These are phyloP conservation scores for Aureobasidium leucospermi DNA, from an alignment of 2,329 filamentous ascomycete species.

Conservation along the genomic window DNA sequence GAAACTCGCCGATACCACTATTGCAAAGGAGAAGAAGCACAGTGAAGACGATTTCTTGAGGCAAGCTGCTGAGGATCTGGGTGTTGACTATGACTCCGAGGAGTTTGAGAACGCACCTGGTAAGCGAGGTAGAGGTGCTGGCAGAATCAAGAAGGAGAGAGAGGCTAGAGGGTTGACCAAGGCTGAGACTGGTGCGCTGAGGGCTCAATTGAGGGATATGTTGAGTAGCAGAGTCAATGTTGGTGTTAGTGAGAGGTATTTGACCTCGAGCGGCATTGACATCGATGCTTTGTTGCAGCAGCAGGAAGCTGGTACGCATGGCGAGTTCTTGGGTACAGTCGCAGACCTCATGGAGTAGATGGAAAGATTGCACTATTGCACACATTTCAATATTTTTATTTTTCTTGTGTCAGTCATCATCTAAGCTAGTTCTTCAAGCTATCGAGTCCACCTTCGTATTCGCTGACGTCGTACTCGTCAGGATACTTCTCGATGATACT, in stretches of 20 bases:
- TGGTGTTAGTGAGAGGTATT: constrained; percentile 79
- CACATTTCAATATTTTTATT: not conserved
- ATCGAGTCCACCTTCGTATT: constrained; percentile 66
- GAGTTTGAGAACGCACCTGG: constrained; percentile 61
- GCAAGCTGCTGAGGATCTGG: constrained; percentile 80
- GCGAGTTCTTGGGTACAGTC: constrained; percentile 57
- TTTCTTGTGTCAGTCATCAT: not conserved
- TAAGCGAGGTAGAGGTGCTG: constrained; percentile 57
- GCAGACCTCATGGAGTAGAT: constrained; percentile 30
- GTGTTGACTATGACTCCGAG: constrained; percentile 87
- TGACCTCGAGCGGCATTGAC: constrained; percentile 79
- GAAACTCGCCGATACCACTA: constrained; percentile 69
- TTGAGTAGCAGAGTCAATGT: constrained; percentile 71
- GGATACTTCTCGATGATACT: constrained; percentile 79
- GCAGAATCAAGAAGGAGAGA: constrained; percentile 67
- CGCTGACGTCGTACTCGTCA: constrained; percentile 77
- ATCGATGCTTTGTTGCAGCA: constrained; percentile 59
- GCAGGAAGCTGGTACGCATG: constrained; percentile 46
- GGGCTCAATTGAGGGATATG: constrained; percentile 64
- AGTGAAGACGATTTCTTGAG: constrained; percentile 80
- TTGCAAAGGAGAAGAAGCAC: constrained; percentile 80
- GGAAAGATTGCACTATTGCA: not conserved
- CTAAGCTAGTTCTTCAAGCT: constrained; percentile 41
- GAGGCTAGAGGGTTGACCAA: constrained; percentile 62
- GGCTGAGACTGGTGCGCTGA: constrained; percentile 61